Evolutionary conservation across 495 filamentous ascomycete genomes (phyloP).

Genomic region (Talaromyces nanjingensis): DNA sequence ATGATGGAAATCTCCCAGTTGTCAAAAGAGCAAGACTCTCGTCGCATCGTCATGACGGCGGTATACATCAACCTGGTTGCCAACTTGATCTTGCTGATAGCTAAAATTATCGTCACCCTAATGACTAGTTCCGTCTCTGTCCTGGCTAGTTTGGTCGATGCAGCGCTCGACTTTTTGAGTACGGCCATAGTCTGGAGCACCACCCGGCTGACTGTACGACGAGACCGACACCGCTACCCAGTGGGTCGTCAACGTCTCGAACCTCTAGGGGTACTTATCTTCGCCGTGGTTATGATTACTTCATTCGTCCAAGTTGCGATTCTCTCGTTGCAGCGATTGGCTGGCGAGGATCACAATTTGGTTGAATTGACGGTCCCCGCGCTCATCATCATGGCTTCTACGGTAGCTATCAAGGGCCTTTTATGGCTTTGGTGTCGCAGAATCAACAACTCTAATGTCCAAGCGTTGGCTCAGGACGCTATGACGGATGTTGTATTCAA

Average conservation of each 20-base stretch:
- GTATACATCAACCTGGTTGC: slow-evolving; percentile 85
- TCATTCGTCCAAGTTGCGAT: slow-evolving; percentile 81
- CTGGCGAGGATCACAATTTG: slow-evolving; percentile 54
- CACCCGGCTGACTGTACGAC: slow-evolving; percentile 62
- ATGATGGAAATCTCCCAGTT: slow-evolving; percentile 16
- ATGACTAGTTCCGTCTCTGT: slow-evolving; percentile 82
- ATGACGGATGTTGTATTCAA: slow-evolving; percentile 85
- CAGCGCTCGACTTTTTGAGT: slow-evolving; percentile 76
- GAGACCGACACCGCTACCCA: slow-evolving; percentile 77
- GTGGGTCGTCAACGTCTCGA: slow-evolving; percentile 72
- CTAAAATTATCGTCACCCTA: slow-evolving; percentile 73
- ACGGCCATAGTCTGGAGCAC: slow-evolving; percentile 85
- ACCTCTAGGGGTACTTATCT: slow-evolving; percentile 72
- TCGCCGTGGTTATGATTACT: slow-evolving; percentile 79
- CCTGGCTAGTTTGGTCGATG: slow-evolving; percentile 82
- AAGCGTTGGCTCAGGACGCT: slow-evolving; percentile 66
- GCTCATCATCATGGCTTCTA: slow-evolving; percentile 73
- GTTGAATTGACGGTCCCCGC: slow-evolving; percentile 68
- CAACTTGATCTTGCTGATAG: slow-evolving; percentile 67
- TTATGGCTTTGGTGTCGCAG: slow-evolving; percentile 89
- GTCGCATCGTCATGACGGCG: slow-evolving; percentile 57
- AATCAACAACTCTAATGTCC: slow-evolving; percentile 82
- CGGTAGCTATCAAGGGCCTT: slow-evolving; percentile 72
- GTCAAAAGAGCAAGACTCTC: slow-evolving; percentile 29
- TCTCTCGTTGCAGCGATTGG: slow-evolving; percentile 62